These are phyloP conservation scores for Fistulinella cinereoalba DNA, from an alignment of 1,284 basidiomycete genomes.

Conservation along the genomic window DNA sequence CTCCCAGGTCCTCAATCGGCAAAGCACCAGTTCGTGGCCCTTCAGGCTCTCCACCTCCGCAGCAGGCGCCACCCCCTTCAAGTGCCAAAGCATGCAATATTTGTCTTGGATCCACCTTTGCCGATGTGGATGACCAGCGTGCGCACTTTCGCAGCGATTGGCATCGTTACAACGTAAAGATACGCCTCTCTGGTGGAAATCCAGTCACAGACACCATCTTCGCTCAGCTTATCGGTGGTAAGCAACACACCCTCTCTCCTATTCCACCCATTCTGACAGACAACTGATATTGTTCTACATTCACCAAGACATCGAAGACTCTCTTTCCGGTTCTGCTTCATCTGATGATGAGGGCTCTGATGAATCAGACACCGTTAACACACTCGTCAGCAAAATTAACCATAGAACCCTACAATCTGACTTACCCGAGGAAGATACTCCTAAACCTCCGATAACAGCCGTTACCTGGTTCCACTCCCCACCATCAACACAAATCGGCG, in stretches of 20 bases:
- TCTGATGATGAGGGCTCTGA: slow-evolving; percentile 51
- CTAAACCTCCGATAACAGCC: slow-evolving; percentile 63
- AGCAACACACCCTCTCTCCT: slow-evolving; percentile 10
- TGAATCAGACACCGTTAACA: slow-evolving; percentile 63
- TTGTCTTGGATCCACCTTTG: slow-evolving; percentile 71
- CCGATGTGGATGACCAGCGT: slow-evolving; percentile 79
- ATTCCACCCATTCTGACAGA: background rate
- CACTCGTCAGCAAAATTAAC: slow-evolving; percentile 65
- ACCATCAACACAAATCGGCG: slow-evolving; percentile 80
- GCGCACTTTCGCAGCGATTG: slow-evolving; percentile 92
- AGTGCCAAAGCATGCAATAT: slow-evolving; percentile 66
- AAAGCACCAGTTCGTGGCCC: slow-evolving; percentile 34
- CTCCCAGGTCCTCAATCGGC: slow-evolving; percentile 54
- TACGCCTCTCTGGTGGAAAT: slow-evolving; percentile 59
- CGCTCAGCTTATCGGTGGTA: slow-evolving; percentile 76
- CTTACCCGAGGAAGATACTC: slow-evolving; percentile 41
- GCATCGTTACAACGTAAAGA: slow-evolving; percentile 97
- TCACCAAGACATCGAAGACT: slow-evolving; percentile 73
- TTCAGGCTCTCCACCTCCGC: slow-evolving; percentile 30
- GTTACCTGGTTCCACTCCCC: slow-evolving; percentile 88
- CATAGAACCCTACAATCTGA: slow-evolving; percentile 45
- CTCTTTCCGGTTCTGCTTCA: slow-evolving; percentile 85
- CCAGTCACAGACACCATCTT: slow-evolving; percentile 73
- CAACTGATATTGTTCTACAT: background rate
- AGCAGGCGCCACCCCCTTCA: slow-evolving; percentile 21